Evolutionary conservation across 305 asterid genomes (phyloP).

Genomic region (Fraxinus paxiana): DNA sequence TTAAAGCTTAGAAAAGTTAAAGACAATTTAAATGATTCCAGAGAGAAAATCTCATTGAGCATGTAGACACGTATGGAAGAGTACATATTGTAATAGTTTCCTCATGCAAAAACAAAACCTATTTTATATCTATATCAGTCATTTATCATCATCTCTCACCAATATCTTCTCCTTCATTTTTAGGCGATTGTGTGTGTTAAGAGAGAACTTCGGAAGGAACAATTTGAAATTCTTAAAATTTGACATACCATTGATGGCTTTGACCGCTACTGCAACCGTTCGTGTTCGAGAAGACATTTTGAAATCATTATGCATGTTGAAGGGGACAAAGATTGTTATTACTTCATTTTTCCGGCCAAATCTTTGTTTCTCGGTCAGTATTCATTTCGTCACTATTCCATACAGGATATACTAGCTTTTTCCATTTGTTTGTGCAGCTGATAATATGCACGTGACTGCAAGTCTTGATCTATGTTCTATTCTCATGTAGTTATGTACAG

Average conservation of each 20-base stretch:
- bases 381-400: constrained; percentile 19
- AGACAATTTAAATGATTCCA: not conserved
- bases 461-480: constrained; percentile 9
- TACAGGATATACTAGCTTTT: not conserved
- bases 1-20: not conserved
- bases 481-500: not conserved
- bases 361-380: constrained; percentile 63
- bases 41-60: not conserved
- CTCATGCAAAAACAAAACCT: not conserved
- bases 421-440: constrained; percentile 15
- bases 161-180: constrained; percentile 18
- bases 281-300: constrained; percentile 66
- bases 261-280: constrained; percentile 72
- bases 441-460: constrained; percentile 15
- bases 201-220: constrained; percentile 55
- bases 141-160: constrained; percentile 6
- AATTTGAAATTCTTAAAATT: constrained; percentile 50
- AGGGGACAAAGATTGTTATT: constrained; percentile 39
- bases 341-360: constrained; percentile 71
- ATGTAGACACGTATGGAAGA: not conserved
- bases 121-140: not conserved
- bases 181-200: constrained; percentile 56
- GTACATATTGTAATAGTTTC: not conserved
- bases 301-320: constrained; percentile 63
- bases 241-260: constrained; percentile 72